A percentile compares a stretch with the other conserved stretches of the same genome.
Evolutionary conservation across 2,329 filamentous ascomycete species (phyloP).

Genomic region (Orbilia quercus): DNA sequence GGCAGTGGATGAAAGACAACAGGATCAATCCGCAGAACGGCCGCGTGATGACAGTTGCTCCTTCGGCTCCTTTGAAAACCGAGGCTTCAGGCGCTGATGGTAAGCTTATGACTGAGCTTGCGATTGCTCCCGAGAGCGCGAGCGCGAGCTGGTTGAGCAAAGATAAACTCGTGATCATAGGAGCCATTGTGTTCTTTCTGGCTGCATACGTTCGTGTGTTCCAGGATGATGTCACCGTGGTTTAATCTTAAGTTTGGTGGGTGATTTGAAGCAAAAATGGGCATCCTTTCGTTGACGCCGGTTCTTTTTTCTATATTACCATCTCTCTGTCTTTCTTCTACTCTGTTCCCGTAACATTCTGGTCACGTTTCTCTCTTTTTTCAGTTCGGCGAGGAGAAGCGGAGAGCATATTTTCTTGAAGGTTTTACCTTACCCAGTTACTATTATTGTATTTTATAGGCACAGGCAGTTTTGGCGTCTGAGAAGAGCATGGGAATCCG

Average conservation of each 20-base stretch:
- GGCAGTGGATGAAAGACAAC: conserved; percentile 87
- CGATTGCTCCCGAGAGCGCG: conserved; percentile 22
- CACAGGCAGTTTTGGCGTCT: conserved; percentile 50
- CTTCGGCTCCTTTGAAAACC: conserved; percentile 10
- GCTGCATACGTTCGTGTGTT: conserved; percentile 51
- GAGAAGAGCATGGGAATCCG: conserved; percentile 49
- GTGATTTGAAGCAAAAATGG: background rate
- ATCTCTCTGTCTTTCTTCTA: too few relatives aligned
- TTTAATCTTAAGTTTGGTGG: conserved; percentile 4
- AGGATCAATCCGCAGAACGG: conserved; percentile 83
- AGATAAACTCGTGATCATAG: conserved; percentile 51
- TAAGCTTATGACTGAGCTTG: conserved; percentile 12
- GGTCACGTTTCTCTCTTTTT: conserved; percentile 9
- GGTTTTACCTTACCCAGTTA: conserved; percentile 17
- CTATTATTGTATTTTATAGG: conserved; percentile 33
- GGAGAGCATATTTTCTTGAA: conserved; percentile 12
- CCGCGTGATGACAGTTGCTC: conserved; percentile 31
- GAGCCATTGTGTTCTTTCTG: conserved; percentile 38
- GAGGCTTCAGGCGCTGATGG: conserved; percentile 21
- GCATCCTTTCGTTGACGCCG: conserved; percentile 13
- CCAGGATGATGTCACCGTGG: conserved; percentile 33
- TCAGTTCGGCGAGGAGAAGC: conserved; percentile 12
- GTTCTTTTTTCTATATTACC: conserved; percentile 20
- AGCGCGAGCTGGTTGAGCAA: conserved; percentile 48
- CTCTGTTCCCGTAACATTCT: conserved; percentile 19